These are phyloP conservation scores for Solanum ossicruentum DNA, from an alignment of 257 asterid species.

Conservation along the genomic window DNA sequence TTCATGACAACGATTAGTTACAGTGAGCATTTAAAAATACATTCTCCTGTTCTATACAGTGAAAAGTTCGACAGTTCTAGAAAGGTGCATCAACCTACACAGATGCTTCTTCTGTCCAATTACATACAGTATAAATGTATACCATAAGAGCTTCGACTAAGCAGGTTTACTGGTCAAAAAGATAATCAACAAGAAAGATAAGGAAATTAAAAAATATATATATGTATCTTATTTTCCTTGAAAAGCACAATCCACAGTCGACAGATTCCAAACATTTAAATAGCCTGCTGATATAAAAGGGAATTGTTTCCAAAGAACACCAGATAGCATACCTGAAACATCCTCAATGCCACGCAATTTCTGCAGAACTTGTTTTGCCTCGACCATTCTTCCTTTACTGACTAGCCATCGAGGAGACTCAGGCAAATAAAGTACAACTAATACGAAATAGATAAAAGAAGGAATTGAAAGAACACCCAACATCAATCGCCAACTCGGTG, in stretches of 20 bases:
- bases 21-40: too few relatives aligned
- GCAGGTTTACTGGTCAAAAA: neutral
- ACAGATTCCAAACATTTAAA: neutral
- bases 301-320: neutral
- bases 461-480: slow-evolving; percentile 74
- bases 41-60: too few relatives aligned
- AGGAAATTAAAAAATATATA: neutral
- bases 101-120: neutral
- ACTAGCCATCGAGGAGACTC: slow-evolving; percentile 91
- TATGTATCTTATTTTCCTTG: neutral
- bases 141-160: neutral
- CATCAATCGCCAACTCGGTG: slow-evolving; percentile 78
- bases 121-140: neutral
- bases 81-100: too few relatives aligned
- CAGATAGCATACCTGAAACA: slow-evolving; percentile 44
- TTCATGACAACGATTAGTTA: too few relatives aligned
- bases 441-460: slow-evolving; percentile 44
- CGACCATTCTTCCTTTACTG: slow-evolving; percentile 66
- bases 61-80: too few relatives aligned
- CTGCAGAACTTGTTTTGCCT: slow-evolving; percentile 65
- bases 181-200: neutral
- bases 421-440: slow-evolving; percentile 50
- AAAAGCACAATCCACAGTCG: neutral
- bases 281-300: neutral
- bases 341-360: slow-evolving; percentile 66